Evolutionary conservation across 2,329 filamentous ascomycete species (phyloP).

Genomic region (Colletotrichum scovillei): DNA sequence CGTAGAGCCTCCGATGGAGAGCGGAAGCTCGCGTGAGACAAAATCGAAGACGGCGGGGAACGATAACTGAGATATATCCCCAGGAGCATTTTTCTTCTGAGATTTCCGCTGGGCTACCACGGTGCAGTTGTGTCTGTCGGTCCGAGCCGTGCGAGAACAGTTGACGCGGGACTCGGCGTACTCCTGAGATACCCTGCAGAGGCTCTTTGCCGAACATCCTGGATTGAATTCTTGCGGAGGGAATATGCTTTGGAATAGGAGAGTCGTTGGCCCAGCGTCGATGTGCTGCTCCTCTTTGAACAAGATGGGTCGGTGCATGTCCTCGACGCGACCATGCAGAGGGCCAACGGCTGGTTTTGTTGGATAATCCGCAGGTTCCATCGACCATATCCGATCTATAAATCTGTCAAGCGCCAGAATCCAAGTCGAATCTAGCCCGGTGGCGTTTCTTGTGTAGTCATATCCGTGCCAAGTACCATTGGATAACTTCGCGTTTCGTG

Average conservation of each 20-base stretch:
- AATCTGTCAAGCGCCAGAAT: background rate
- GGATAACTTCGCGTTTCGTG: background rate
- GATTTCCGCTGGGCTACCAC: background rate
- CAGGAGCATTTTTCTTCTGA: background rate
- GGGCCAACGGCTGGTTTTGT: background rate
- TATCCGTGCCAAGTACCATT: conserved; percentile 3
- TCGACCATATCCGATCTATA: background rate
- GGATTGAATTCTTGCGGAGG: no score
- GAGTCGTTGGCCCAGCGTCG: background rate
- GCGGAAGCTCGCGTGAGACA: background rate
- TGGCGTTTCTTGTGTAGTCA: background rate
- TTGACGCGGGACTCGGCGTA: conserved; percentile 2
- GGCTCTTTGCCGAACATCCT: background rate
- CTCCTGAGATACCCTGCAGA: background rate
- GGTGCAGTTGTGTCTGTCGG: background rate
- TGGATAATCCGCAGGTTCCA: background rate
- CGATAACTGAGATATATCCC: background rate
- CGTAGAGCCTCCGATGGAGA: background rate
- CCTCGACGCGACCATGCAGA: background rate
- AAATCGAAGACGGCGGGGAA: background rate
- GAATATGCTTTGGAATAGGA: background rate
- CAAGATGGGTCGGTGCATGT: background rate
- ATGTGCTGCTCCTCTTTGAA: background rate
- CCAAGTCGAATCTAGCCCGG: background rate
- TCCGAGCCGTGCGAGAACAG: background rate